Percentiles rank a stretch among this genome's conserved stretches.
Evolutionary conservation across 257 asterid species (phyloP).

Genomic region (Capsicum chinense): DNA sequence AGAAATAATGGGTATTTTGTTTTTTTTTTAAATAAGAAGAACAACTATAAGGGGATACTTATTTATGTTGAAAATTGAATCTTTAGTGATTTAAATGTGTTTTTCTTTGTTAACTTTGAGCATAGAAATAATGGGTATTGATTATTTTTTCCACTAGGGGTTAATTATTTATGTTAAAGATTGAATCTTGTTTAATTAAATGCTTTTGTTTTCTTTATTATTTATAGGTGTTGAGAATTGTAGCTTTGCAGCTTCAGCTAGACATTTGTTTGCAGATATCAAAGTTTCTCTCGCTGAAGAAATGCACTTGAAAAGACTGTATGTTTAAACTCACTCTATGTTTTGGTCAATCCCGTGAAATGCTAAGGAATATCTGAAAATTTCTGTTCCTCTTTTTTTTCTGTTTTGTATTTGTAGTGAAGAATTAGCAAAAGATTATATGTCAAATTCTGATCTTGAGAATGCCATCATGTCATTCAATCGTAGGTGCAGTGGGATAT

Average conservation of each 20-base stretch:
- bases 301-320: constrained; percentile 73
- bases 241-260: constrained; percentile 46
- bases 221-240: constrained; percentile 43
- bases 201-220: neutral
- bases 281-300: constrained; percentile 44
- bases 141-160: neutral
- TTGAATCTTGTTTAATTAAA: neutral
- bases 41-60: neutral
- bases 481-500: constrained; percentile 67
- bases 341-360: neutral
- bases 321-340: constrained; percentile 24
- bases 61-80: neutral
- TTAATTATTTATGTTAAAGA: neutral
- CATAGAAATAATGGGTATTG: neutral
- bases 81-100: neutral
- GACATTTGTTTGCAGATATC: constrained; percentile 51
- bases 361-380: neutral
- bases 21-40: neutral
- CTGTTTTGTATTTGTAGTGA: constrained; percentile 49
- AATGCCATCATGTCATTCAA: constrained; percentile 69
- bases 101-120: neutral
- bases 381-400: neutral
- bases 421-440: constrained; percentile 80
- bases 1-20: neutral
- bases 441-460: constrained; percentile 88